Conservation (phyloP, 192 early-diverging fungal genomes). For the Umbelopsis ramanniana region DNA sequence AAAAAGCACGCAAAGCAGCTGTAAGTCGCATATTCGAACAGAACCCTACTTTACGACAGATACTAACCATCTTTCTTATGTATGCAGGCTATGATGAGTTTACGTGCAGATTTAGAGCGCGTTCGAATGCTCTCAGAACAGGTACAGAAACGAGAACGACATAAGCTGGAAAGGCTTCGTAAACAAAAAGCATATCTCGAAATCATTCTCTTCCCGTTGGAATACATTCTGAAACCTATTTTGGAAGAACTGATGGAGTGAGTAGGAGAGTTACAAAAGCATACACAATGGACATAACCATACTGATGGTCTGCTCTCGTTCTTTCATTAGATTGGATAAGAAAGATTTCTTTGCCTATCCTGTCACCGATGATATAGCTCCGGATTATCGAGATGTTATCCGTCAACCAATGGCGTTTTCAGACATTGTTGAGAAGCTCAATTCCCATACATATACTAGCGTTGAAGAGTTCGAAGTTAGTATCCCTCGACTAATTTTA, state of each 20-base stretch:
- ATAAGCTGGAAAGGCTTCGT: slow-evolving; percentile 64
- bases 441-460: slow-evolving; percentile 56
- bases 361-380: slow-evolving; percentile 67
- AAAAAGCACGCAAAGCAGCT: slow-evolving; percentile 56
- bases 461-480: slow-evolving; percentile 64
- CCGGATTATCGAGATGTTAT: slow-evolving; percentile 81
- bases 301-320: not conserved
- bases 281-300: not conserved
- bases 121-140: slow-evolving; percentile 83
- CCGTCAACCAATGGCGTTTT: slow-evolving; percentile 78
- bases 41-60: not conserved
- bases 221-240: slow-evolving; percentile 63
- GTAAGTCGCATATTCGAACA: slow-evolving; percentile 20
- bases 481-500: not conserved
- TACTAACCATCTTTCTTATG: not conserved
- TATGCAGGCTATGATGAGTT: slow-evolving; percentile 43
- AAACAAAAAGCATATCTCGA: slow-evolving; percentile 71
- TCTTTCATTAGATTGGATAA: slow-evolving; percentile 58
- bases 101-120: slow-evolving; percentile 88
- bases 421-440: slow-evolving; percentile 64
- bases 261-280: not conserved
- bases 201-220: slow-evolving; percentile 71
- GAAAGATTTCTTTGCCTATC: slow-evolving; percentile 67
- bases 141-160: slow-evolving; percentile 74
- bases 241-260: slow-evolving; percentile 74